Conservation (phyloP, 192 early-diverging fungal species). For the Hyaloraphidium curvatum region DNA sequence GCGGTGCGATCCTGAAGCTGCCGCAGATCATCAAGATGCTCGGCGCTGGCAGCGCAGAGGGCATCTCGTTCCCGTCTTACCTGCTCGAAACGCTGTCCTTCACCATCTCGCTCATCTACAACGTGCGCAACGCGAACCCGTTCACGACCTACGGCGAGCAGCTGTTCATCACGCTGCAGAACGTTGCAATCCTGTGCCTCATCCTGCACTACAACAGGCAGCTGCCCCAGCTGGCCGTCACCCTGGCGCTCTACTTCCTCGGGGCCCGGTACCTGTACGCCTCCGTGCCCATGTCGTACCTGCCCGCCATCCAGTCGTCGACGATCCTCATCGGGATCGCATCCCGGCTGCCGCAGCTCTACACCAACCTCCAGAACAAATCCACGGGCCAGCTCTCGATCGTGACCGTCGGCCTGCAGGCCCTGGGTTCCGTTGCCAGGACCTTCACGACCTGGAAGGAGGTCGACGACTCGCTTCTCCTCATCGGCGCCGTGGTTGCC, state of each 20-base stretch:
- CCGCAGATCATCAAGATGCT: slow-evolving; percentile 92
- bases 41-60: slow-evolving; percentile 40
- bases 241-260: neutral
- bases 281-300: too few relatives aligned
- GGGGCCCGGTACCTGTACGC: slow-evolving; percentile 10
- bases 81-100: slow-evolving; percentile 65
- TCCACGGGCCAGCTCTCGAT: slow-evolving; percentile 81
- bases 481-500: slow-evolving; percentile 46
- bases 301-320: slow-evolving; percentile 16
- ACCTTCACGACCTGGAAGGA: slow-evolving; percentile 86
- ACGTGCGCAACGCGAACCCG: slow-evolving; percentile 58
- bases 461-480: slow-evolving; percentile 60
- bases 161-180: slow-evolving; percentile 67
- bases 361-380: slow-evolving; percentile 56
- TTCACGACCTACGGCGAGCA: slow-evolving; percentile 51
- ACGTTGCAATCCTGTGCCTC: slow-evolving; percentile 52
- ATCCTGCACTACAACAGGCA: slow-evolving; percentile 34
- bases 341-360: slow-evolving; percentile 79
- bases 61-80: slow-evolving; percentile 61
- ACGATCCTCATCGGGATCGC: slow-evolving; percentile 63
- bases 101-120: slow-evolving; percentile 48
- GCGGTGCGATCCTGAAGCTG: slow-evolving; percentile 82
- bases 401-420: slow-evolving; percentile 76
- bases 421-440: slow-evolving; percentile 65
- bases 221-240: neutral